A percentile compares a stretch with the other conserved stretches of the same genome.
Conservation (phyloP, 1,284 basidiomycete genomes). For the Albatrellus sp. region DNA sequence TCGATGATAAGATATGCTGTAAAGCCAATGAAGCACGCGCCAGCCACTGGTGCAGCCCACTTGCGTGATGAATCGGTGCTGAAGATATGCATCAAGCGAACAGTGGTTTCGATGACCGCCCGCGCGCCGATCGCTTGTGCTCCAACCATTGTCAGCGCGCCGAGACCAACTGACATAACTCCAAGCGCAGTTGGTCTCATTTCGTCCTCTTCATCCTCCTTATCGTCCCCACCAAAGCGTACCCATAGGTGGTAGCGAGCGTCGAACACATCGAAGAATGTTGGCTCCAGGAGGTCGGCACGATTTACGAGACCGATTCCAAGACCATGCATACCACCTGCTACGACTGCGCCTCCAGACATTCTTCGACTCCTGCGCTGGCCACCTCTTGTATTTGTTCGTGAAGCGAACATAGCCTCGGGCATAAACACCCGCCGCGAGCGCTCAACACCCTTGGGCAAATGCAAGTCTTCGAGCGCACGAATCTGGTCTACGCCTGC, state of each 20-base stretch:
- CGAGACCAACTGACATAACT: conserved; percentile 66
- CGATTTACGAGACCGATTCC: conserved; percentile 66
- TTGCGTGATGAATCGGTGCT: conserved; percentile 74
- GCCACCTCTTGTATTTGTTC: conserved; percentile 34
- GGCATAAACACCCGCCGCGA: conserved; percentile 83
- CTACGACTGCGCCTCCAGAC: conserved; percentile 45
- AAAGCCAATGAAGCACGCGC: conserved; percentile 64
- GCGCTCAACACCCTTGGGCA: conserved; percentile 75
- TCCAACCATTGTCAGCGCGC: conserved; percentile 82
- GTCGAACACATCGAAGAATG: conserved; percentile 81
- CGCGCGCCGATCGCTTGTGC: conserved; percentile 71
- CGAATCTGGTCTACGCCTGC: conserved; percentile 61
- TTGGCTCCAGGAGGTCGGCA: conserved; percentile 59
- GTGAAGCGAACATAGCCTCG: conserved; percentile 84
- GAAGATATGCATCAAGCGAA: conserved; percentile 69
- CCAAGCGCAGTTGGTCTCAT: conserved; percentile 57
- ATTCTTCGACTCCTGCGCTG: conserved; percentile 30
- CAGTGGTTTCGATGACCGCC: conserved; percentile 64
- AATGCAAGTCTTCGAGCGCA: conserved; percentile 64
- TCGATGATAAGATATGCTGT: conserved; percentile 82
- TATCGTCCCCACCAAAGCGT: conserved; percentile 40
- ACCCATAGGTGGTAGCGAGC: conserved; percentile 68
- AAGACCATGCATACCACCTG: conserved; percentile 60
- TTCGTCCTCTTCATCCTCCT: conserved; percentile 31
- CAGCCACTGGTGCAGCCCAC: conserved; percentile 83